Conservation (phyloP, 106 monocot species). For the Platanthera guangdongensis region DNA sequence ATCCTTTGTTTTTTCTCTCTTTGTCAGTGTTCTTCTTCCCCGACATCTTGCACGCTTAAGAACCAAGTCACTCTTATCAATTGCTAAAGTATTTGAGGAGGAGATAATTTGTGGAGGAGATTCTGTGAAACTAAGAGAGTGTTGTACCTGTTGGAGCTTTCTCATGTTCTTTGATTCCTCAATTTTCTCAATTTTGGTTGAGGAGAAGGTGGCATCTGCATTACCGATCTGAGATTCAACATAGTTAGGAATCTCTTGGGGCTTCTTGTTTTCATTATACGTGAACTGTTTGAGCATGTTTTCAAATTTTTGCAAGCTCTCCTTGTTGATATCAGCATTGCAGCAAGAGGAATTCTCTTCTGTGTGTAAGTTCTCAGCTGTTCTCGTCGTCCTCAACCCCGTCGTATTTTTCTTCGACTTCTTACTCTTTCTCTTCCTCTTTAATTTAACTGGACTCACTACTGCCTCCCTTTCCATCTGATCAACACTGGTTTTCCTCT, state of each 20-base stretch:
- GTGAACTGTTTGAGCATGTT: not conserved
- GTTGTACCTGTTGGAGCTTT: not conserved
- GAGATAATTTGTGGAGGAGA: not conserved
- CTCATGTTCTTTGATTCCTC: not conserved
- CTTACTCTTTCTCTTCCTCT: not conserved
- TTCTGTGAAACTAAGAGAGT: not conserved
- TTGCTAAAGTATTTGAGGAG: not conserved
- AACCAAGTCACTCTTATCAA: not conserved
- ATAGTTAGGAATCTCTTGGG: not conserved
- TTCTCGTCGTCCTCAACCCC: not conserved
- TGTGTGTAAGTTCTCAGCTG: not conserved
- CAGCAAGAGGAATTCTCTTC: not conserved
- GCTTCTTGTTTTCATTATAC: not conserved
- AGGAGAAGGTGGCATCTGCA: not conserved
- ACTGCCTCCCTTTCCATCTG: not conserved
- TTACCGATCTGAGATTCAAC: not conserved
- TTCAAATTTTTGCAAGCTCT: not conserved
- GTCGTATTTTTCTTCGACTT: not conserved
- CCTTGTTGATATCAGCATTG: not conserved
- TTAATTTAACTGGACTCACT: not conserved
- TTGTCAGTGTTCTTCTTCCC: not conserved
- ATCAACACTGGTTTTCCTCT: not conserved
- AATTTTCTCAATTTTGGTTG: not conserved
- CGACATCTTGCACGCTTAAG: not conserved
- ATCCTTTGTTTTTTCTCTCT: constrained; percentile 23